phyloP scores from a whole-genome alignment of 1,284 basidiomycete species.

The Microbotryum scabiosae region DNA sequence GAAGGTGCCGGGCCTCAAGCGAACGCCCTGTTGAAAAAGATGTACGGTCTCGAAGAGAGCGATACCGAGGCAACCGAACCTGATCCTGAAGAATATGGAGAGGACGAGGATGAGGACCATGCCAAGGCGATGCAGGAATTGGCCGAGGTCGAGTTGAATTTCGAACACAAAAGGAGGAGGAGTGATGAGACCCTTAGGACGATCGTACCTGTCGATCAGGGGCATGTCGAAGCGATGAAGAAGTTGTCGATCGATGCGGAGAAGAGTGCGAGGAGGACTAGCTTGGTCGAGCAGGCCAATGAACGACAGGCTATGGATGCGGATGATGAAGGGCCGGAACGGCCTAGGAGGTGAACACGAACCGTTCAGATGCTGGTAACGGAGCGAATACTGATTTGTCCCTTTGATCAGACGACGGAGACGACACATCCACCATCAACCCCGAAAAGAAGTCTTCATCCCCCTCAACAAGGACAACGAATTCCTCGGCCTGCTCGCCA shows the following conservation, averaged over 20 bases:
- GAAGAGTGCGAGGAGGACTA: neutral
- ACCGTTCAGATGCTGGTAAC: neutral
- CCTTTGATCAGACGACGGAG: neutral
- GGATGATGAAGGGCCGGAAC: slow-evolving; percentile 17
- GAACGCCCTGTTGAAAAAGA: slow-evolving; percentile 16
- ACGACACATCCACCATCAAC: slow-evolving; percentile 15
- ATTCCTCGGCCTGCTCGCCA: slow-evolving; percentile 71
- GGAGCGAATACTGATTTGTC: neutral
- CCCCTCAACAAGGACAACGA: slow-evolving; percentile 68
- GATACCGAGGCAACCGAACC: neutral
- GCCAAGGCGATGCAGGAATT: slow-evolving; percentile 1
- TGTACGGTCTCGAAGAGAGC: slow-evolving; percentile 21
- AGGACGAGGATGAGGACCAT: slow-evolving; percentile 12
- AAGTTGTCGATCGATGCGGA: neutral
- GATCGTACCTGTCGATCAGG: neutral
- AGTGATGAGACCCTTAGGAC: slow-evolving; percentile 13
- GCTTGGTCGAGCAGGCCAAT: neutral
- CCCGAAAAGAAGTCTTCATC: slow-evolving; percentile 57
- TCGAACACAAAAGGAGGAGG: neutral
- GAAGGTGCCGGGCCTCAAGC: slow-evolving; percentile 25
- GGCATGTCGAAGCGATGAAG: neutral
- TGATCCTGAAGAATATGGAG: neutral
- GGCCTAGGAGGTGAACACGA: neutral
- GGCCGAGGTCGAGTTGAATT: neutral
- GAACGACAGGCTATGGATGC: slow-evolving; percentile 1